A percentile compares a stretch with the other conserved stretches of the same genome.
Evolutionary conservation across 176 grass and related monocot species (phyloP).

Genomic region (maize (Zea mays)): Zm-B73-REFERENCE-NAM-5.0 NC_050103.1:89588001-89588500

Average conservation of each 20-base stretch:
- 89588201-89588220: conserved; percentile 92
- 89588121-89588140: conserved; percentile 75
- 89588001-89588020: not conserved
- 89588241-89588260: conserved; percentile 88
- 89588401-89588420: not conserved
- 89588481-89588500: conserved; percentile 82
- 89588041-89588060: not conserved
- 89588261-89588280: conserved; percentile 51
- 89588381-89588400: conserved; percentile 18
- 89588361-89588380: conserved; percentile 70
- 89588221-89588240: conserved; percentile 92
- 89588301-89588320: conserved; percentile 88
- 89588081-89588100: conserved; percentile 51
- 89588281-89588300: conserved; percentile 49
- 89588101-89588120: conserved; percentile 65
- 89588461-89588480: conserved; percentile 79
- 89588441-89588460: conserved; percentile 73
- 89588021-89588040: not conserved
- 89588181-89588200: conserved; percentile 89
- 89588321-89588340: conserved; percentile 96
- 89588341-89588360: conserved; percentile 71
- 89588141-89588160: conserved; percentile 97
- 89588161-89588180: conserved; percentile 96
- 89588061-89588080: not conserved
- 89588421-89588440: conserved; percentile 28